Evolutionary conservation across 2,329 filamentous ascomycete species (phyloP).

Genomic region (Orbilia ellipsospora): DNA sequence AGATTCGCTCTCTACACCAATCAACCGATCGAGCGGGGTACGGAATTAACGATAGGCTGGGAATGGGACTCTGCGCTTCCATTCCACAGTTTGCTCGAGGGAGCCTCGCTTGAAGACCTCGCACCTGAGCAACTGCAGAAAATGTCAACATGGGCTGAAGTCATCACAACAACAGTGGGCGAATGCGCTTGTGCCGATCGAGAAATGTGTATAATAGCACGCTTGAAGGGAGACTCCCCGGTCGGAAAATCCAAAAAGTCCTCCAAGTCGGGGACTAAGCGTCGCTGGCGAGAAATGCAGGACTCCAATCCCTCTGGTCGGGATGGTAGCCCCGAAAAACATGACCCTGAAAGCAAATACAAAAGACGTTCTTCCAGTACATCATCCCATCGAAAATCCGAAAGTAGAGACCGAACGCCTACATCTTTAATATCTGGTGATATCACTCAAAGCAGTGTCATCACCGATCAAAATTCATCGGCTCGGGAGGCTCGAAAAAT

Average conservation of each 20-base stretch:
- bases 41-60: conserved; percentile 76
- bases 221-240: conserved; percentile 53
- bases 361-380: conserved; percentile 68
- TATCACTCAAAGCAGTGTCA: conserved; percentile 64
- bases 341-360: conserved; percentile 69
- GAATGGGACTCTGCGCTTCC: conserved; percentile 64
- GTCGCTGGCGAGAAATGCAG: conserved; percentile 59
- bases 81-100: conserved; percentile 51
- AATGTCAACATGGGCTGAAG: conserved; percentile 61
- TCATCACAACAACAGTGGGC: conserved; percentile 56
- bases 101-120: conserved; percentile 64
- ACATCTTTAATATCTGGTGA: conserved; percentile 61
- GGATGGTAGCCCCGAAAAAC: conserved; percentile 72
- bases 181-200: conserved; percentile 58
- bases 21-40: conserved; percentile 73
- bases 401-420: conserved; percentile 74
- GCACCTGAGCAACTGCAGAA: conserved; percentile 60
- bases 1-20: conserved; percentile 92
- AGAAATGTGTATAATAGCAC: conserved; percentile 56
- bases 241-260: conserved; percentile 56
- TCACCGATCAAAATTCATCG: conserved; percentile 71
- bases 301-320: conserved; percentile 67
- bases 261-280: conserved; percentile 71
- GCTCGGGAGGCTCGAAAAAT: conserved; percentile 64
- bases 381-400: conserved; percentile 72